Conservation (phyloP, 768 basidiomycete genomes). For the Podaxis sp. region DNA sequence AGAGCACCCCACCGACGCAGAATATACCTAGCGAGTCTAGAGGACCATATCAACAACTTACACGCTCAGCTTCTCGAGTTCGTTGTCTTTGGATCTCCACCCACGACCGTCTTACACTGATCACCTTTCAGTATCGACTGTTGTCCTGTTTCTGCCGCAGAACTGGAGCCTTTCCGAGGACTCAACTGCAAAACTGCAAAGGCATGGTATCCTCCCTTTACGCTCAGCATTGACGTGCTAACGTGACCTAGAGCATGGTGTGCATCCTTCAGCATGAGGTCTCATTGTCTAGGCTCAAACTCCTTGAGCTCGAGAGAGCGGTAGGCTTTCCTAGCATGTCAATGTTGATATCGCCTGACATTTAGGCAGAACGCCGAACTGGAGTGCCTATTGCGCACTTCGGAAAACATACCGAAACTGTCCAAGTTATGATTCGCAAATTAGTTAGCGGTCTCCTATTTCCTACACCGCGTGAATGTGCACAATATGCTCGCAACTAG, state of each 20-base stretch:
- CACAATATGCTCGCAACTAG: too few relatives aligned
- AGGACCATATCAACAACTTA: constrained; percentile 67
- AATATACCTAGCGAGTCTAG: constrained; percentile 71
- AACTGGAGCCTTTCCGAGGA: constrained; percentile 63
- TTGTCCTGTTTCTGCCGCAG: constrained; percentile 54
- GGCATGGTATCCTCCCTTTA: constrained; percentile 32
- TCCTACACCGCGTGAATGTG: not conserved
- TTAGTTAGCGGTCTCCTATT: not conserved
- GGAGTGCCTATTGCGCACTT: not conserved
- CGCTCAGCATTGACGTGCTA: not conserved
- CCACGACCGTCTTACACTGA: constrained; percentile 1
- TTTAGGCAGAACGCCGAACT: constrained; percentile 4
- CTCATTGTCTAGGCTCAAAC: constrained; percentile 54
- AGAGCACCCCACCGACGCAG: constrained; percentile 67
- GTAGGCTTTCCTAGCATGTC: constrained; percentile 35
- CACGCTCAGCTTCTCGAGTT: constrained; percentile 55
- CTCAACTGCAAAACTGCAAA: constrained; percentile 78
- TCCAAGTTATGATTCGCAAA: not conserved
- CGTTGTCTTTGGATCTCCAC: constrained; percentile 1
- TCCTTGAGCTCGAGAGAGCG: constrained; percentile 67
- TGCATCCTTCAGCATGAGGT: constrained; percentile 68
- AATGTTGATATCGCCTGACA: not conserved
- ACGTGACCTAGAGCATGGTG: constrained; percentile 59
- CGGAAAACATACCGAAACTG: not conserved
- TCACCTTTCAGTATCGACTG: constrained; percentile 35